Percentiles rank a stretch among this genome's conserved stretches.
Evolutionary conservation across 495 filamentous ascomycete genomes (phyloP).

Genomic region (Opeltia flavorubescens): DNA sequence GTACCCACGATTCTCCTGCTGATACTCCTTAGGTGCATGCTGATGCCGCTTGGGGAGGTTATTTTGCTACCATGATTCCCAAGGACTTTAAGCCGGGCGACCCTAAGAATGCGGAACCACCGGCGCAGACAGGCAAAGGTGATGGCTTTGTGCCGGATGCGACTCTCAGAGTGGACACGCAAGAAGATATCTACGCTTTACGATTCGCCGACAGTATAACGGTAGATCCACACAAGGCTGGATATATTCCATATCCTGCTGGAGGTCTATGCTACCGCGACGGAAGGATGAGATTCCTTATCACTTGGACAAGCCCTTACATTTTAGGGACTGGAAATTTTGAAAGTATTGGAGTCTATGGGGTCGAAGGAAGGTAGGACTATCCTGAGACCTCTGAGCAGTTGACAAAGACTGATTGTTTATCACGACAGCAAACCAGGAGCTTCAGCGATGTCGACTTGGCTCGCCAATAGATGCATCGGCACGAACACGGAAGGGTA

Average conservation of each 20-base stretch:
- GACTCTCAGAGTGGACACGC: slow-evolving; percentile 20
- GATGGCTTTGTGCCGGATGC: slow-evolving; percentile 22
- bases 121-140: slow-evolving; percentile 9
- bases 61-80: slow-evolving; percentile 31
- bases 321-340: slow-evolving; percentile 20
- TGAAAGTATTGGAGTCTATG: slow-evolving; percentile 29
- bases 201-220: slow-evolving; percentile 29
- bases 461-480: slow-evolving; percentile 26
- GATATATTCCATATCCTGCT: slow-evolving; percentile 35
- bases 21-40: too few relatives aligned
- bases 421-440: slow-evolving; percentile 25
- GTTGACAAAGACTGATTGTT: neutral
- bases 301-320: slow-evolving; percentile 34
- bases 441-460: slow-evolving; percentile 28
- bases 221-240: slow-evolving; percentile 34
- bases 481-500: slow-evolving; percentile 25
- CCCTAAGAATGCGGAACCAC: slow-evolving; percentile 4
- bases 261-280: slow-evolving; percentile 32
- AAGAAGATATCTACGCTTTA: slow-evolving; percentile 23
- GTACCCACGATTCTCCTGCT: too few relatives aligned
- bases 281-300: slow-evolving; percentile 27
- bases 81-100: slow-evolving; percentile 12
- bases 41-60: slow-evolving; percentile 38
- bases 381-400: too few relatives aligned
- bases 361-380: slow-evolving; percentile 29